Conservation (phyloP, 495 filamentous ascomycete species). For the Aspergillus steynii region DNA sequence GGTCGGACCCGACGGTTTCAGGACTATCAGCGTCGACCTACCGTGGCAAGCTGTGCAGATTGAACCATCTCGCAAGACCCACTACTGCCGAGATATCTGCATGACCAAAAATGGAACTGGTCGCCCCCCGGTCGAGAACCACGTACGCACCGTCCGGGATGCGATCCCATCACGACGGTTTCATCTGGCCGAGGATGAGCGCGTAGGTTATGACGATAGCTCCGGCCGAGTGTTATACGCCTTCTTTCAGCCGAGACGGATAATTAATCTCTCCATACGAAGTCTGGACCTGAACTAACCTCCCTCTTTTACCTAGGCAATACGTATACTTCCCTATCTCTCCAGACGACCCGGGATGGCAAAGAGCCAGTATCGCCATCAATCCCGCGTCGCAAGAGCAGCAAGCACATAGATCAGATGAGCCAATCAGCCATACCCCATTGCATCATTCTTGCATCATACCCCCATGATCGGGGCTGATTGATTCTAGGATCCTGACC, state of each 20-base stretch:
- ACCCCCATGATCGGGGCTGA: not conserved
- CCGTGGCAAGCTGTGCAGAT: not conserved
- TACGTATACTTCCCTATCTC: too few species aligned
- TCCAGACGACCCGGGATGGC: not conserved
- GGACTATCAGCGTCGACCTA: not conserved
- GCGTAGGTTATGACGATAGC: too few species aligned
- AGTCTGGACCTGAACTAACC: too few species aligned
- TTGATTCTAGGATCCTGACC: not conserved
- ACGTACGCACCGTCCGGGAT: not conserved
- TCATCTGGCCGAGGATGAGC: not conserved
- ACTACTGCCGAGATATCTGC: not conserved
- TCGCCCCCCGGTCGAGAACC: not conserved
- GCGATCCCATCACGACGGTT: not conserved
- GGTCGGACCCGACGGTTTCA: not conserved
- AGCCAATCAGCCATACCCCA: not conserved
- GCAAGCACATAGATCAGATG: not conserved
- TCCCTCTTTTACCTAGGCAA: too few species aligned
- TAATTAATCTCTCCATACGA: not conserved
- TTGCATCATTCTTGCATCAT: not conserved
- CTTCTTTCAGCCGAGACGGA: not conserved
- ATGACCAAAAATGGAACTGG: not conserved
- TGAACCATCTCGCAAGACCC: too few species aligned
- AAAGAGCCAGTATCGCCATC: not conserved
- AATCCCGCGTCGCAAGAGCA: too few species aligned
- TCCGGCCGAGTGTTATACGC: not conserved